These are phyloP conservation scores for Starmerella floris DNA, from an alignment of 805 yeast species.

Conservation along the genomic window DNA sequence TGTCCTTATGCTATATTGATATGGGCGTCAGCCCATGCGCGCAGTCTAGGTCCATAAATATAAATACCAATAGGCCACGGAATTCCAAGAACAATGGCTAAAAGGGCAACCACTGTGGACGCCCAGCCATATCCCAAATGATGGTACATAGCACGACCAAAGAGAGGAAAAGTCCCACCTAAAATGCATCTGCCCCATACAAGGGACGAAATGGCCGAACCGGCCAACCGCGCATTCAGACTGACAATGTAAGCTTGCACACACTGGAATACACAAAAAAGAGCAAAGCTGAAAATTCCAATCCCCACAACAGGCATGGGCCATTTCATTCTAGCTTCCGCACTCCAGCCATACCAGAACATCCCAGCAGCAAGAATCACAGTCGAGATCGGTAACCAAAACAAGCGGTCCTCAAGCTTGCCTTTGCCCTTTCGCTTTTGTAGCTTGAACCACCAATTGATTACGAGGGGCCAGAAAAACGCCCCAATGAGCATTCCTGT, in stretches of 20 bases:
- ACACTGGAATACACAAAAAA: slow-evolving; percentile 54
- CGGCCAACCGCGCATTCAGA: slow-evolving; percentile 53
- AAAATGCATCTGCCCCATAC: slow-evolving; percentile 52
- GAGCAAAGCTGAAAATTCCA: slow-evolving; percentile 43
- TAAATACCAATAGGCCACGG: slow-evolving; percentile 50
- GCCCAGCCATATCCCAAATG: slow-evolving; percentile 59
- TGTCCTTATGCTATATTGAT: slow-evolving; percentile 32
- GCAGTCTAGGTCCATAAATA: slow-evolving; percentile 42
- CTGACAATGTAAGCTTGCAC: slow-evolving; percentile 58
- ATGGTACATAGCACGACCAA: slow-evolving; percentile 45
- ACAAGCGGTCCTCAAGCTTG: slow-evolving; percentile 50
- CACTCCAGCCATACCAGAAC: slow-evolving; percentile 64
- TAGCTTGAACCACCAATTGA: slow-evolving; percentile 30
- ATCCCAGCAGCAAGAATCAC: slow-evolving; percentile 45
- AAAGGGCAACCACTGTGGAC: slow-evolving; percentile 45
- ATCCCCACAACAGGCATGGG: slow-evolving; percentile 52
- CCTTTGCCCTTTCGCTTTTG: slow-evolving; percentile 32
- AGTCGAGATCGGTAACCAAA: slow-evolving; percentile 38
- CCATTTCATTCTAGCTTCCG: slow-evolving; percentile 44
- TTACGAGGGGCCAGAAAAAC: slow-evolving; percentile 35
- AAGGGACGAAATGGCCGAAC: slow-evolving; percentile 57
- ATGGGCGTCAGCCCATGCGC: slow-evolving; percentile 43
- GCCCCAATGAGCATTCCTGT: slow-evolving; percentile 43
- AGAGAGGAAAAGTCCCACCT: slow-evolving; percentile 59
- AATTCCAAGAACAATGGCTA: slow-evolving; percentile 46